These are phyloP conservation scores for Myochromella boudieri DNA, from an alignment of 768 basidiomycete species.

Conservation along the genomic window DNA sequence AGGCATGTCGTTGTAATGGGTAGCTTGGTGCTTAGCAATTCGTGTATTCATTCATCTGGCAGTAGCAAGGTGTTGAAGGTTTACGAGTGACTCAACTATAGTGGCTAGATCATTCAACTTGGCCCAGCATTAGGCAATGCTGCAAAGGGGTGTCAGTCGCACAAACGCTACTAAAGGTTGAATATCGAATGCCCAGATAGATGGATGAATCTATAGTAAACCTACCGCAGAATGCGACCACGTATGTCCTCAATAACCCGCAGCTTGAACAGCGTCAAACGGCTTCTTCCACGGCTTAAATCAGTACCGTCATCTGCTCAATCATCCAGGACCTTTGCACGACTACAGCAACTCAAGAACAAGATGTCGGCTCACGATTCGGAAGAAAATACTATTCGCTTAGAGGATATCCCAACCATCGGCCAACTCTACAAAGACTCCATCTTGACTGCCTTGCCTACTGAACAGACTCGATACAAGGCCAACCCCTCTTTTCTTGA, in stretches of 20 bases:
- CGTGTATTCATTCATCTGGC: no score
- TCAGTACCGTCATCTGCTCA: not conserved
- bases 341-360: not conserved
- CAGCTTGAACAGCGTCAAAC: conserved; percentile 4
- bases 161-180: no score
- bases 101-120: no score
- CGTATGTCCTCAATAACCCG: no score
- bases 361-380: conserved; percentile 8
- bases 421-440: conserved; percentile 48
- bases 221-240: no score
- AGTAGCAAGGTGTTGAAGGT: no score
- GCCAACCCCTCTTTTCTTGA: conserved; percentile 42
- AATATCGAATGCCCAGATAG: no score
- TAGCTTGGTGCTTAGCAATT: no score
- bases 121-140: no score
- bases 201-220: no score
- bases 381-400: conserved; percentile 17
- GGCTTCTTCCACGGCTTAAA: conserved; percentile 3
- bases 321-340: not conserved
- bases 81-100: no score
- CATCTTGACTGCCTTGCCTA: conserved; percentile 34
- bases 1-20: conserved; percentile 3
- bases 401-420: conserved; percentile 58
- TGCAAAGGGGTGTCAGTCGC: no score
- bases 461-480: conserved; percentile 35